Base-by-base conservation (phyloP, 2,329 filamentous ascomycete species). In the Tympanopsis confertula region DNA sequence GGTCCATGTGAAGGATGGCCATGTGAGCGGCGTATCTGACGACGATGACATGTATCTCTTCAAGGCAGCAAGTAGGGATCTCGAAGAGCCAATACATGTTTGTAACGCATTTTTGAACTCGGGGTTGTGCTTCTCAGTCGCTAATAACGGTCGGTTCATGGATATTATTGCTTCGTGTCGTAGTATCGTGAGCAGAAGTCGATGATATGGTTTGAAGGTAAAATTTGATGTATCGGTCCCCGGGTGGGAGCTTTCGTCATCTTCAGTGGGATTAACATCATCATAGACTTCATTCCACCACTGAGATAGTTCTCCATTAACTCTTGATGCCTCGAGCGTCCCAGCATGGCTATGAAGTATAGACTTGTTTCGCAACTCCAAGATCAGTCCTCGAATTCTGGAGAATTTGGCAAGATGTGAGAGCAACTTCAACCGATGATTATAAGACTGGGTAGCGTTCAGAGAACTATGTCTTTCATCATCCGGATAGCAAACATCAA, bases 401-500 rank as follows among this genome's bases (percentile, higher is more conserved):
- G 66, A 62, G 39, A 71, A 68, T 15, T 64, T 68, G 0, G 63
- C 58, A 2, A 71, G 50, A 22, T 58, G 55, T 0, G 51, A 54
- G 0, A 66, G 47, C 1, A 67, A 45, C 3, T 52, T 51, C 4
- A 68, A 45, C 3, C 58, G 50, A 28, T 44, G 32, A 44, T 52
- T 46, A 29, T 42, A 22, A 3, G 44, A 45, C 2, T 50, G 35
- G 36, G 13, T 29, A 4, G 19, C 36, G 33, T 14, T 38, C 47
- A 35, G 32, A n/a, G 35, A 41, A 18, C 44, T 41, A 41, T 74
- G 70, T 2, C 49, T 50, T 44, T 74, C 70, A 3, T 63, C 50
- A 1, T 61, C 62, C 0, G 65, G 67, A 39, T 69, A 69, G 42
- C 72, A 76, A 1, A 76, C 71, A 44, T 76, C 72, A 4, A 75